These are phyloP conservation scores for Crithidia expoeki DNA, from an alignment of 208 protist genomes.

Conservation along the genomic window DNA sequence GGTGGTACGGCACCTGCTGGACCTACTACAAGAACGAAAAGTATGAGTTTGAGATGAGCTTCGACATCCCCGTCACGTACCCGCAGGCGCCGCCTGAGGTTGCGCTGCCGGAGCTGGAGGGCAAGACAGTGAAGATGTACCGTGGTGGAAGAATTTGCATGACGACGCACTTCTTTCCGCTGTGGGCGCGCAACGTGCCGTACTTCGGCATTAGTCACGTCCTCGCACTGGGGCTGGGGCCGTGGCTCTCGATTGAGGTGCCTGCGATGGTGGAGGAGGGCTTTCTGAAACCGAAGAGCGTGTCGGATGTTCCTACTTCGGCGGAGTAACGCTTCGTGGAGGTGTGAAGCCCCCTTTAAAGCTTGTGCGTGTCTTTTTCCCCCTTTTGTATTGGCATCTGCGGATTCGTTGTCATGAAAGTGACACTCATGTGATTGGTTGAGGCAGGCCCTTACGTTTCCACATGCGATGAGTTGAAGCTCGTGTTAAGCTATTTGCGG, in stretches of 20 bases:
- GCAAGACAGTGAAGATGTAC: slow-evolving; percentile 99
- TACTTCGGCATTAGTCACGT: slow-evolving; percentile 98
- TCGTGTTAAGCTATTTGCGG: no score
- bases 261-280: slow-evolving; percentile 95
- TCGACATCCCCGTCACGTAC: slow-evolving; percentile 98
- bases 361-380: no score
- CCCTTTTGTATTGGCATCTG: no score
- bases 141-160: slow-evolving; percentile 98
- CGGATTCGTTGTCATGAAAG: no score
- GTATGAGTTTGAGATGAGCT: slow-evolving; percentile 98
- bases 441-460: no score
- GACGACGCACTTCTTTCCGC: slow-evolving; percentile 97
- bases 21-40: slow-evolving; percentile 95
- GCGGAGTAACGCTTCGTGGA: background rate
- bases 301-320: background rate
- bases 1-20: slow-evolving; percentile 98
- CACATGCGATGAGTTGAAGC: no score
- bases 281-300: slow-evolving; percentile 62
- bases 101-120: slow-evolving; percentile 96
- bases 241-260: slow-evolving; percentile 98
- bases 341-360: no score
- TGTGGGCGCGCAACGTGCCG: slow-evolving; percentile 97
- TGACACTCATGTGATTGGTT: no score
- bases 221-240: slow-evolving; percentile 95
- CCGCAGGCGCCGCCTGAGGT: slow-evolving; percentile 96